These are phyloP conservation scores for Sextonia rubra DNA, from an alignment of 164 flowering plant species.

Conservation along the genomic window DNA sequence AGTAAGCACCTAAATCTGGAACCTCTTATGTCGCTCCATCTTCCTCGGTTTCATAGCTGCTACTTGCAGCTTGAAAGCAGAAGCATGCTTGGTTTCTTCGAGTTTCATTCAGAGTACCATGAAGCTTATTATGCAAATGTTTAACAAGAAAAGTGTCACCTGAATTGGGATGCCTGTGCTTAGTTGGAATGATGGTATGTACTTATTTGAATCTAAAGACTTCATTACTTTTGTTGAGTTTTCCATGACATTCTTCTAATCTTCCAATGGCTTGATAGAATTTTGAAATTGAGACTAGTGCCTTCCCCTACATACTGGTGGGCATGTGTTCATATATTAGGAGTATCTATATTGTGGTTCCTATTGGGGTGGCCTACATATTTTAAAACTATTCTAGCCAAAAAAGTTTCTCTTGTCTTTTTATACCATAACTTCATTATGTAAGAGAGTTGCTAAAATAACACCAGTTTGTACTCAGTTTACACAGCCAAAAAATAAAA, in stretches of 20 bases:
- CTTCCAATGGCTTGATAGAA: too few species aligned
- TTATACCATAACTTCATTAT: too few species aligned
- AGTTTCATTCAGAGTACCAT: constrained; percentile 18
- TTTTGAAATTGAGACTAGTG: too few species aligned
- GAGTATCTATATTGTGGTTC: too few species aligned
- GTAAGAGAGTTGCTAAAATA: too few species aligned
- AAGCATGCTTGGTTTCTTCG: constrained; percentile 14
- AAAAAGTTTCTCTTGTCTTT: too few species aligned
- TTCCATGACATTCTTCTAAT: background rate
- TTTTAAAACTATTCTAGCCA: too few species aligned
- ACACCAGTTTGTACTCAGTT: too few species aligned
- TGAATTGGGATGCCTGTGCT: constrained; percentile 16
- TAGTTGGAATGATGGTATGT: constrained; percentile 20
- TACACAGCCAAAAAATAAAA: too few species aligned
- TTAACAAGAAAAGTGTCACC: constrained; percentile 5
- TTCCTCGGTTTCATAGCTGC: constrained; percentile 29
- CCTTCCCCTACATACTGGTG: too few species aligned
- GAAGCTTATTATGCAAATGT: constrained; percentile 18
- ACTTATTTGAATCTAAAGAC: background rate
- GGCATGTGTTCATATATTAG: too few species aligned
- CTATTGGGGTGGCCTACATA: too few species aligned
- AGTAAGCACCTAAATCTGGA: constrained; percentile 12
- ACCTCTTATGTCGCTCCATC: constrained; percentile 17
- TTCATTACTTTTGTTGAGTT: background rate
- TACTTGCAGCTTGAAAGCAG: constrained; percentile 26